Percentiles rank a stretch among this genome's conserved stretches.
These are phyloP conservation scores for Xylaria multiplex DNA, from an alignment of 2,329 filamentous ascomycete species.

Conservation along the genomic window DNA sequence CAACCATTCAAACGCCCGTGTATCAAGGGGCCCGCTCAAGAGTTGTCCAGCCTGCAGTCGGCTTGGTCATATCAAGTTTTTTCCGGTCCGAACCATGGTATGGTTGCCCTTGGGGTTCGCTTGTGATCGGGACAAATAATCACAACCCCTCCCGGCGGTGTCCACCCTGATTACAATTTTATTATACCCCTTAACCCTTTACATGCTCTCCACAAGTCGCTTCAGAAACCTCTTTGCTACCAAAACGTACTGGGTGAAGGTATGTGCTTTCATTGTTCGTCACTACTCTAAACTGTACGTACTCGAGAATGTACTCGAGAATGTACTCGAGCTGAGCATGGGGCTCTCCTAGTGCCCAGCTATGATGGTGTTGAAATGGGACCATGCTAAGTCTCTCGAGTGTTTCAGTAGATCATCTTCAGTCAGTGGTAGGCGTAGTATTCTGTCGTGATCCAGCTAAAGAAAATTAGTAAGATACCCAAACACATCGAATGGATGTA, in stretches of 20 bases:
- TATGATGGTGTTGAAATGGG: constrained; percentile 47
- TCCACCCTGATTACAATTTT: constrained; percentile 10
- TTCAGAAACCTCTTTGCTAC: constrained; percentile 1
- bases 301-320: too few species aligned
- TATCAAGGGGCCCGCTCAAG: constrained; percentile 1
- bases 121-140: neutral
- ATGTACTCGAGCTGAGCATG: too few species aligned
- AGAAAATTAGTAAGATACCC: constrained; percentile 36
- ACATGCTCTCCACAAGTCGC: constrained; percentile 1
- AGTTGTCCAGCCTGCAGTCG: constrained; percentile 1
- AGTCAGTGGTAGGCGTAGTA: constrained; percentile 48
- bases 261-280: neutral
- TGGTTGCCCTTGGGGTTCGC: neutral
- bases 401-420: constrained; percentile 50
- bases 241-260: neutral
- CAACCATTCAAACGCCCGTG: neutral
- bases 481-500: constrained; percentile 2
- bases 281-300: neutral
- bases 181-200: constrained; percentile 1
- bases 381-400: constrained; percentile 49
- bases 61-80: constrained; percentile 5
- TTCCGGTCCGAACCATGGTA: constrained; percentile 1
- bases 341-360: constrained; percentile 42
- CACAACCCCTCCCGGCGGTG: neutral
- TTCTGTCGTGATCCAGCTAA: constrained; percentile 48